phyloP scores from a whole-genome alignment of 768 basidiomycete genomes.

The Lactarius evosmus region DNA sequence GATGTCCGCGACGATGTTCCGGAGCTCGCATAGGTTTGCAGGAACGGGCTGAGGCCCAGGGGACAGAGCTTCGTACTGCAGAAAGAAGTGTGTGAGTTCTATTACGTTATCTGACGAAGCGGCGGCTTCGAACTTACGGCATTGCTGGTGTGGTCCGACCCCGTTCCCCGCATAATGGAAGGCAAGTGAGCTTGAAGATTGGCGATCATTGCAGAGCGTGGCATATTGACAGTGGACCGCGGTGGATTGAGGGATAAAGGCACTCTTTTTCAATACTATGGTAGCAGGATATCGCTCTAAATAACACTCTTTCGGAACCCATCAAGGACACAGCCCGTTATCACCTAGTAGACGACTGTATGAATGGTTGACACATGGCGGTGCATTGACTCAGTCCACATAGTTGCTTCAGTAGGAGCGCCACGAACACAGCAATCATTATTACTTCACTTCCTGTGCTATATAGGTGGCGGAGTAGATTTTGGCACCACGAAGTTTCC shows the following conservation, averaged over 20 bases:
- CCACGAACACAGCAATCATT: constrained; percentile 1
- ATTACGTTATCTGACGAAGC: background rate
- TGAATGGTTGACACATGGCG: background rate
- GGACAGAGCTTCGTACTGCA: background rate
- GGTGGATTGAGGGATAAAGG: background rate
- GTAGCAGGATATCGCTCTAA: background rate
- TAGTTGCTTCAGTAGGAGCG: background rate
- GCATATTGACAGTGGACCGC: background rate
- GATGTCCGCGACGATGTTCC: constrained; percentile 1
- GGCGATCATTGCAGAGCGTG: background rate
- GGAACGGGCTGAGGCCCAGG: constrained; percentile 10
- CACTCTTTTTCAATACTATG: background rate
- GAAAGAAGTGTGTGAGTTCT: background rate
- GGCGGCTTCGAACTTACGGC: background rate
- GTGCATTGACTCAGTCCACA: constrained; percentile 6
- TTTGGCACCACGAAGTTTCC: background rate
- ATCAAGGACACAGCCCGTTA: background rate
- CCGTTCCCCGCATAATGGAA: constrained; percentile 4
- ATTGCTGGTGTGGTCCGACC: background rate
- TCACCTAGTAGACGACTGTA: background rate
- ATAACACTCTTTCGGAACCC: background rate
- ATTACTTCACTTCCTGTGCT: background rate
- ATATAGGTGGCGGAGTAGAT: background rate
- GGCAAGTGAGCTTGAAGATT: background rate
- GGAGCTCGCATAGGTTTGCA: constrained; percentile 9